Conservation (phyloP, 768 basidiomycete species). For the Auricularia cornea region DNA sequence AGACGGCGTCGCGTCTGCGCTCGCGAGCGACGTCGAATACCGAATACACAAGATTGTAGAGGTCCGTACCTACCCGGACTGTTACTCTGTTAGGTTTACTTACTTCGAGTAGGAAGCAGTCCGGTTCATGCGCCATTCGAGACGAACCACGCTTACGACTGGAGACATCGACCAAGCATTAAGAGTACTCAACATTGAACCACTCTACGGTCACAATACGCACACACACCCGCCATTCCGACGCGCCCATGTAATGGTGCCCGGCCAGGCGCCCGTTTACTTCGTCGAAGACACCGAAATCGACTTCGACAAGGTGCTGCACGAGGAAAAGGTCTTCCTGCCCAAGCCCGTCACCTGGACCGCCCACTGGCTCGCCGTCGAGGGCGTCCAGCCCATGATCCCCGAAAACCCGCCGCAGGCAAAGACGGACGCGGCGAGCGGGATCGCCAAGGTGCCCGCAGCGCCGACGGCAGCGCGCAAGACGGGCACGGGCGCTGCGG, state of each 20-base stretch:
- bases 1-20: constrained; percentile 68
- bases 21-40: constrained; percentile 97
- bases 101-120: constrained; percentile 67
- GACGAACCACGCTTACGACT: constrained; percentile 81
- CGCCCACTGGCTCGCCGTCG: constrained; percentile 97
- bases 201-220: constrained; percentile 78
- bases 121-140: constrained; percentile 92
- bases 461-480: constrained; percentile 5
- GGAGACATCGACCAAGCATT: constrained; percentile 91
- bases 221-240: constrained; percentile 57
- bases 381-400: constrained; percentile 94
- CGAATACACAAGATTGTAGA: constrained; percentile 91
- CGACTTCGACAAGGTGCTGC: constrained; percentile 85
- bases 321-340: constrained; percentile 75
- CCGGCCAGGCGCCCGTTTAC: constrained; percentile 59
- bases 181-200: constrained; percentile 92
- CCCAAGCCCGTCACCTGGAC: constrained; percentile 80
- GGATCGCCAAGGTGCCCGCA: not conserved
- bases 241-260: constrained; percentile 38
- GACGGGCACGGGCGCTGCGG: constrained; percentile 19
- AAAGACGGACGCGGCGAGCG: not conserved
- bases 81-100: not conserved
- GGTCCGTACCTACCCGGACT: constrained; percentile 38
- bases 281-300: constrained; percentile 96
- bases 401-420: constrained; percentile 76